phyloP scores from a whole-genome alignment of 2,329 filamentous ascomycete species.

The Pseudogymnoascus sp. region DNA sequence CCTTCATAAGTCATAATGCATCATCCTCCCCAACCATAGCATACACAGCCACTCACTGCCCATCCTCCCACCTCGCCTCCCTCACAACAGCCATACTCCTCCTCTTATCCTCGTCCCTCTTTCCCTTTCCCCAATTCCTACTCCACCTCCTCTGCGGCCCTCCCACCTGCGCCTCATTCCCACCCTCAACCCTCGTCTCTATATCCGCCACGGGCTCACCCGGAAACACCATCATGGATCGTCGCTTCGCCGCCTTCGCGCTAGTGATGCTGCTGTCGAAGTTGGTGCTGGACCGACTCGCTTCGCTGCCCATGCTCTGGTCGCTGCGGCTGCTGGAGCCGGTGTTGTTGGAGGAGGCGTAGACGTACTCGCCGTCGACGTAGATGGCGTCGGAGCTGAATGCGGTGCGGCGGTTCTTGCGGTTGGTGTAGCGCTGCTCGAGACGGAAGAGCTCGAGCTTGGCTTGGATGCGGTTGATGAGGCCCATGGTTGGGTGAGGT shows the following conservation, averaged over 20 bases:
- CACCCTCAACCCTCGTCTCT: background rate
- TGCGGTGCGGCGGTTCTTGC: conserved; percentile 75
- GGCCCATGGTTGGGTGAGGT: conserved; percentile 16
- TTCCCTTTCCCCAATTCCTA: background rate
- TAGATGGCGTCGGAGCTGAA: conserved; percentile 86
- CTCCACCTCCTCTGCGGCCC: background rate
- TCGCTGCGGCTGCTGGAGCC: conserved; percentile 9
- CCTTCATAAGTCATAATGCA: background rate
- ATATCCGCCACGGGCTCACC: background rate
- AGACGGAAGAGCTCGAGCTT: conserved; percentile 87
- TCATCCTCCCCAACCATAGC: background rate
- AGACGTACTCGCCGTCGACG: conserved; percentile 92
- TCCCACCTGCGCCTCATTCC: background rate
- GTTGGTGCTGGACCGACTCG: background rate
- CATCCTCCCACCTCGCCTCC: conserved; percentile 2
- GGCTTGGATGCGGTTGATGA: conserved; percentile 53
- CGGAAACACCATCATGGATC: background rate
- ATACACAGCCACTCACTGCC: background rate
- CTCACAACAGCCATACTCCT: conserved; percentile 10
- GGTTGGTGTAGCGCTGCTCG: conserved; percentile 88
- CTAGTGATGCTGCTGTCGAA: background rate
- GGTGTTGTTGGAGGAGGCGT: conserved; percentile 45
- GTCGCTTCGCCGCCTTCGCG: background rate
- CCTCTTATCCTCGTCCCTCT: background rate
- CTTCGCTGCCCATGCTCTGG: background rate